Conservation (phyloP, 768 basidiomycete genomes). For the Chalciporus pseudorubinellus region DNA sequence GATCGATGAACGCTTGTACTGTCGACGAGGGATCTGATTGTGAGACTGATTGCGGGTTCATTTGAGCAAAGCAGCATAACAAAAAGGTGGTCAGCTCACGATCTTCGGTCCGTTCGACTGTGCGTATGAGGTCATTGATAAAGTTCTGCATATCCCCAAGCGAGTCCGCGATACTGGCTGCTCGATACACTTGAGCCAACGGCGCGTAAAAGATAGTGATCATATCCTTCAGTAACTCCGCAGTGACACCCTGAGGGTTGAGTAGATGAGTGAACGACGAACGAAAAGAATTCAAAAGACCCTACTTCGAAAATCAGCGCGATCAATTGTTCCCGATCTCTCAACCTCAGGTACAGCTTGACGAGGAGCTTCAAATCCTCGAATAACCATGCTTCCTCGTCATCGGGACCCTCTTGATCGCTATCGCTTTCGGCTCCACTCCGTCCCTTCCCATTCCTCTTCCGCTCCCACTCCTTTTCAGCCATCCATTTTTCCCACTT, state of each 20-base stretch:
- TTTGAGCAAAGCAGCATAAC: slow-evolving; percentile 1
- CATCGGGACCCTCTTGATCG: slow-evolving; percentile 87
- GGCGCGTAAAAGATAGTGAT: slow-evolving; percentile 99
- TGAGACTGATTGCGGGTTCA: slow-evolving; percentile 49
- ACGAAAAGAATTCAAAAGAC: not conserved
- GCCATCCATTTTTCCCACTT: slow-evolving; percentile 77
- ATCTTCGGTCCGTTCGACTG: slow-evolving; percentile 89
- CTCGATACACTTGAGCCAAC: slow-evolving; percentile 94
- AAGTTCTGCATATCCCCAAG: slow-evolving; percentile 89
- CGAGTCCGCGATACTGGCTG: slow-evolving; percentile 95
- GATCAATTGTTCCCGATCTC: slow-evolving; percentile 90
- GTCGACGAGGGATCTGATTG: slow-evolving; percentile 82
- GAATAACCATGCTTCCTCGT: slow-evolving; percentile 95
- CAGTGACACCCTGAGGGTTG: slow-evolving; percentile 74
- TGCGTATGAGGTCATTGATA: slow-evolving; percentile 90
- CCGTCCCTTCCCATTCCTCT: slow-evolving; percentile 2
- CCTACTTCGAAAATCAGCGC: slow-evolving; percentile 91
- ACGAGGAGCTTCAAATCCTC: slow-evolving; percentile 86
- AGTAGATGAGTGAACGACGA: slow-evolving; percentile 3
- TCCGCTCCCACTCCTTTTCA: slow-evolving; percentile 51
- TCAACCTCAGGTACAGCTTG: slow-evolving; percentile 71
- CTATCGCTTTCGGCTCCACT: slow-evolving; percentile 61
- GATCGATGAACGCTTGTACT: slow-evolving; percentile 90
- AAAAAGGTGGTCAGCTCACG: slow-evolving; percentile 46
- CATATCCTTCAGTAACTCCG: slow-evolving; percentile 95